Evolutionary conservation across 176 grass and related monocot genomes (phyloP).

Genomic region (Echinochloa phyllopogon): DNA sequence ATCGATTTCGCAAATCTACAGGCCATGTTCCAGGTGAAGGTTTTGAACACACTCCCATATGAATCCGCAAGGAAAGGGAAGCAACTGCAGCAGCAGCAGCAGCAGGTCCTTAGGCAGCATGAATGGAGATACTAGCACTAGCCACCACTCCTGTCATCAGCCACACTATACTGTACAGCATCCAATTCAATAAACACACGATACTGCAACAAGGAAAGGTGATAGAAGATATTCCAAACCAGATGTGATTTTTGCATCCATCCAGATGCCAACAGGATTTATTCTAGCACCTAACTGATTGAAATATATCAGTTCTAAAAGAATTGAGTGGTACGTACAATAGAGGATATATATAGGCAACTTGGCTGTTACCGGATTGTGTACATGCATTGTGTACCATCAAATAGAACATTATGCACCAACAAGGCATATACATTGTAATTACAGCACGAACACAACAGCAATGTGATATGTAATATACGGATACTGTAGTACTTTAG

Average conservation of each 20-base stretch:
- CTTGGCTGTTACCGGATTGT: slow-evolving; percentile 51
- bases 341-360: slow-evolving; percentile 44
- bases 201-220: slow-evolving; percentile 24
- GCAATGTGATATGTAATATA: no score
- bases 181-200: slow-evolving; percentile 9
- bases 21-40: slow-evolving; percentile 87
- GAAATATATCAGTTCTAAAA: slow-evolving; percentile 28
- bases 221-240: background rate
- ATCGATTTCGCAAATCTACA: slow-evolving; percentile 30
- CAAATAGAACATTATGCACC: slow-evolving; percentile 1
- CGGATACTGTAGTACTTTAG: no score
- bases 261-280: slow-evolving; percentile 41
- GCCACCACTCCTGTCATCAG: background rate
- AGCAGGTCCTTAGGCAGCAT: slow-evolving; percentile 70
- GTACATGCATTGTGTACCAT: slow-evolving; percentile 39
- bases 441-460: background rate
- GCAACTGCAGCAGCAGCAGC: background rate
- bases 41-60: slow-evolving; percentile 67
- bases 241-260: slow-evolving; percentile 32
- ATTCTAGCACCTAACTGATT: slow-evolving; percentile 28
- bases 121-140: slow-evolving; percentile 18
- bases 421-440: slow-evolving; percentile 13
- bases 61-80: slow-evolving; percentile 44
- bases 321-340: slow-evolving; percentile 40
- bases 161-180: slow-evolving; percentile 48